These are phyloP conservation scores for Colletotrichum zoysiae DNA, from an alignment of 2,329 filamentous ascomycete species.

Conservation along the genomic window DNA sequence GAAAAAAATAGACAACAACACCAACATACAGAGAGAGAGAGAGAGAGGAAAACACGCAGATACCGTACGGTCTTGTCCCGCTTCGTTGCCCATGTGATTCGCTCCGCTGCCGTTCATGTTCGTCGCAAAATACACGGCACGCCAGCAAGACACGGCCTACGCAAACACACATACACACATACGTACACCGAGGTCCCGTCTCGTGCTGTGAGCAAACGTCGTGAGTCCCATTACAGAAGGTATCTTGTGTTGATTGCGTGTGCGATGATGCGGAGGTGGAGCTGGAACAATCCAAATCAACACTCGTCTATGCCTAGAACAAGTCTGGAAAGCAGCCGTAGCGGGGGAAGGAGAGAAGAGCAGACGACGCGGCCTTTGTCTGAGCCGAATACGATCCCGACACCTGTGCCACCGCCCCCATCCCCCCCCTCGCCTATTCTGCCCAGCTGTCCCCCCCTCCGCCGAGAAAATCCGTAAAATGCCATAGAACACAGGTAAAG, in stretches of 20 bases:
- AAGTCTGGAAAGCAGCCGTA: slow-evolving; percentile 41
- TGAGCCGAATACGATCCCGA: slow-evolving; percentile 38
- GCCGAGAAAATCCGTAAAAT: slow-evolving; percentile 41
- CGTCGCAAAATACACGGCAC: slow-evolving; percentile 33
- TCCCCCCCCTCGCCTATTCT: slow-evolving; percentile 17
- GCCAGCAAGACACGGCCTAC: slow-evolving; percentile 27
- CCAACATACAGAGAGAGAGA: background rate
- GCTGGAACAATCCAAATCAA: slow-evolving; percentile 39
- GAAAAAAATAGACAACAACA: background rate
- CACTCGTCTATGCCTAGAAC: slow-evolving; percentile 42
- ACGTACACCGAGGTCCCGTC: background rate
- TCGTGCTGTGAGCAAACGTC: slow-evolving; percentile 29
- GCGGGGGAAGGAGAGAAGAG: slow-evolving; percentile 32
- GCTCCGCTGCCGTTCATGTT: slow-evolving; percentile 18
- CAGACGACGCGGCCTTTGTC: slow-evolving; percentile 40
- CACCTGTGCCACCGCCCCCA: slow-evolving; percentile 29
- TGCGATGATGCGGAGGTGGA: slow-evolving; percentile 31
- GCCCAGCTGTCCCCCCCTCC: slow-evolving; percentile 36
- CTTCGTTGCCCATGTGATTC: slow-evolving; percentile 16
- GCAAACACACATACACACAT: slow-evolving; percentile 15
- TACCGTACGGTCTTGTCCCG: background rate
- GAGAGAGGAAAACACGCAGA: background rate
- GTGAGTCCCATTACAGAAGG: slow-evolving; percentile 39
- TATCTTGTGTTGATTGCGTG: slow-evolving; percentile 39
- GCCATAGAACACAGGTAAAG: slow-evolving; percentile 41